These are phyloP conservation scores for Malus sieversii DNA, from an alignment of 306 rosid genomes.

Conservation along the genomic window DNA sequence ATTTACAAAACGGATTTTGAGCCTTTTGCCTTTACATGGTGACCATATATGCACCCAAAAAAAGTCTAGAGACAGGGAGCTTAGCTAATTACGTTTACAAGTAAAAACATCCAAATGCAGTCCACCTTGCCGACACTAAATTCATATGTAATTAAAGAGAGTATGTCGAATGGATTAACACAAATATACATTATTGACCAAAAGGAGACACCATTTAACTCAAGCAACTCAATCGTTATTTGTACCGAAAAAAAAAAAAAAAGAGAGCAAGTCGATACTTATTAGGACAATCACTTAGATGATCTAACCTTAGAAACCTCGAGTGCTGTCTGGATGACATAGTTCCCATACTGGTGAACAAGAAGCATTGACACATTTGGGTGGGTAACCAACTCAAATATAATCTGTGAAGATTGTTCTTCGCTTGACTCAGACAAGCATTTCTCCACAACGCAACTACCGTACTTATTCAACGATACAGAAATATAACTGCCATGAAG, in stretches of 20 bases:
- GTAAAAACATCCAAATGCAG: background rate
- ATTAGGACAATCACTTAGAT: background rate
- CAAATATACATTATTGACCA: background rate
- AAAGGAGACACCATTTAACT: background rate
- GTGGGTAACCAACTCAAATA: slow-evolving; percentile 33
- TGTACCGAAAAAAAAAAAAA: no score
- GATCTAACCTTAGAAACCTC: slow-evolving; percentile 39
- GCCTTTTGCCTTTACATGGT: no score
- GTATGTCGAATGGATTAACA: background rate
- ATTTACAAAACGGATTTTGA: no score
- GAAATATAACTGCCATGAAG: slow-evolving; percentile 30
- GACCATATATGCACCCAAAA: background rate
- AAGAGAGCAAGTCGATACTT: background rate
- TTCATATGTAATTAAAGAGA: background rate
- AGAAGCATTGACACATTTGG: slow-evolving; percentile 37
- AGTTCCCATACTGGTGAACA: slow-evolving; percentile 57
- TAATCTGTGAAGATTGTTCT: slow-evolving; percentile 13
- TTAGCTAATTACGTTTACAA: background rate
- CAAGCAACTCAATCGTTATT: background rate
- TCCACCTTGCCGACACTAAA: background rate
- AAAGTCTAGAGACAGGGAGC: background rate
- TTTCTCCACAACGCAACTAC: slow-evolving; percentile 76
- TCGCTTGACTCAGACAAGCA: slow-evolving; percentile 32
- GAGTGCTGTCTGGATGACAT: slow-evolving; percentile 48
- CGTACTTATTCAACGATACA: slow-evolving; percentile 53